Evolutionary conservation across 257 asterid genomes (phyloP).

Genomic region (Schizonepeta tenuifolia): DNA sequence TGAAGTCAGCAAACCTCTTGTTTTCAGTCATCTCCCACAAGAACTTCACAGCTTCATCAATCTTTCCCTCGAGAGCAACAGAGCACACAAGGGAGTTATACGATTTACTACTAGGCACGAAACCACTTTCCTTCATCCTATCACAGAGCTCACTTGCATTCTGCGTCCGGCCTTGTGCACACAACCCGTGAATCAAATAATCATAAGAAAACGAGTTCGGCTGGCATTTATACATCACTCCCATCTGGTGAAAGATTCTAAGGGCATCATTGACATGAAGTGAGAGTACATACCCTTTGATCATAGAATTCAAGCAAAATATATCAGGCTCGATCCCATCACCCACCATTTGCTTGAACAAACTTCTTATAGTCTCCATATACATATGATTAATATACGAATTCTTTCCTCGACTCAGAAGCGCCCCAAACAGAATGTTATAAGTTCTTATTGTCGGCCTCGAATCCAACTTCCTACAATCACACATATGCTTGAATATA

Average conservation of each 20-base stretch:
- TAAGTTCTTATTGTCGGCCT: constrained; percentile 81
- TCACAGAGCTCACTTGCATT: constrained; percentile 78
- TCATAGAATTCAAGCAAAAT: constrained; percentile 78
- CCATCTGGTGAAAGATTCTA: constrained; percentile 91
- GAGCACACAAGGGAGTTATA: constrained; percentile 86
- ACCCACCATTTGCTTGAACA: constrained; percentile 84
- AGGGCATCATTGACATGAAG: constrained; percentile 94
- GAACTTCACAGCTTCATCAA: constrained; percentile 76
- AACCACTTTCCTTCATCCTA: constrained; percentile 75
- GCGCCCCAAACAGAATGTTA: constrained; percentile 68
- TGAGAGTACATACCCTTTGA: constrained; percentile 91
- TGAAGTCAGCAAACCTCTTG: constrained; percentile 60
- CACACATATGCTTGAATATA: constrained; percentile 76
- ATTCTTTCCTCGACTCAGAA: constrained; percentile 74
- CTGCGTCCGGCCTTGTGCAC: constrained; percentile 81
- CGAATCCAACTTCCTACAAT: constrained; percentile 68
- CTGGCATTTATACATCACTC: constrained; percentile 60
- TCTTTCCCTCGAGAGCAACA: constrained; percentile 78
- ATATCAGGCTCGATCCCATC: constrained; percentile 91
- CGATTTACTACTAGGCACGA: constrained; percentile 75
- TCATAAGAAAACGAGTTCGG: constrained; percentile 81
- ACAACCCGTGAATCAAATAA: constrained; percentile 85
- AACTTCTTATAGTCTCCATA: constrained; percentile 72
- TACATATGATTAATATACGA: constrained; percentile 76
- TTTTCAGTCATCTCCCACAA: constrained; percentile 80